Conservation (phyloP, 2,329 filamentous ascomycete species). For the Fusarium euwallaceae region DNA sequence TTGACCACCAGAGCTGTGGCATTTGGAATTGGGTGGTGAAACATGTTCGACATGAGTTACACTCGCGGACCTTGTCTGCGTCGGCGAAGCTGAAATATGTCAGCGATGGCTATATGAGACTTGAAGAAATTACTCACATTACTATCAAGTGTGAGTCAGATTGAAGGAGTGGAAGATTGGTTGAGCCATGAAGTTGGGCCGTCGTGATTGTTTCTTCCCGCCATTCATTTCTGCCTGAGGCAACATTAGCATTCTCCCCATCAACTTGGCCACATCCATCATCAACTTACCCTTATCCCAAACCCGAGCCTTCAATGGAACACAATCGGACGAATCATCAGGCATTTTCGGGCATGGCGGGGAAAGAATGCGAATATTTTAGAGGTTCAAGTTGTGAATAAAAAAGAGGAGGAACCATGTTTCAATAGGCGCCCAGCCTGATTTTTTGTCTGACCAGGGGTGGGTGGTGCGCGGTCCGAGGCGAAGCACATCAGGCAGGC, state of each 20-base stretch:
- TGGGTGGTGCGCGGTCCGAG: neutral
- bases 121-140: neutral
- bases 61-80: slow-evolving; percentile 49
- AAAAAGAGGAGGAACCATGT: neutral
- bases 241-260: neutral
- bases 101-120: rapidly evolving
- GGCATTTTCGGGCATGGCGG: neutral
- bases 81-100: slow-evolving; percentile 43
- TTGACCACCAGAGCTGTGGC: slow-evolving; percentile 52
- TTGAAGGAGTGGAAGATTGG: neutral
- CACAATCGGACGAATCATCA: neutral
- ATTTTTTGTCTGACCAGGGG: neutral
- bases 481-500: neutral
- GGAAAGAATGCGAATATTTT: neutral
- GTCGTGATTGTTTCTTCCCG: neutral
- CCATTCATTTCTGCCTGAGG: neutral
- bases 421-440: neutral
- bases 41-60: slow-evolving; percentile 40
- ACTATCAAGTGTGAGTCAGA: slow-evolving; percentile 26
- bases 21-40: slow-evolving; percentile 38
- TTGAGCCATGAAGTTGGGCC: neutral
- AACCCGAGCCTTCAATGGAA: neutral
- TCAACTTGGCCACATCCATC: neutral
- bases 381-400: neutral
- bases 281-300: slow-evolving; percentile 28